Percentiles rank a stretch among this genome's conserved stretches.
phyloP scores from a whole-genome alignment of 78 protist species.

The Emiliania huxleyi region DNA sequence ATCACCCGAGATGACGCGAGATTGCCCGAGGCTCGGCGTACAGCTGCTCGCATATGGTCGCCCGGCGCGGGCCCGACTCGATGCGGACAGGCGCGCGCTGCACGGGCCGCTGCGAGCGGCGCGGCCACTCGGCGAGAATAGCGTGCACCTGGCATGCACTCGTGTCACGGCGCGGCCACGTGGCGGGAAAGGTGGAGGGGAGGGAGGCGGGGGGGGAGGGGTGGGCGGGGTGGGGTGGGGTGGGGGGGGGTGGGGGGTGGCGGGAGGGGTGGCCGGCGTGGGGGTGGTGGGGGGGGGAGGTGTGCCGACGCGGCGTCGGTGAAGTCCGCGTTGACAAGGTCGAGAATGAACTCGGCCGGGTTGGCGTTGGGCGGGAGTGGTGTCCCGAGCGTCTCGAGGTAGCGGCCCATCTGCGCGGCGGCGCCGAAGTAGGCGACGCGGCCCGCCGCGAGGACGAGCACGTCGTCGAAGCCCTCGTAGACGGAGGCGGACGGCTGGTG shows the following conservation, averaged over 20 bases:
- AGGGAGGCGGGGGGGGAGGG: too few species aligned
- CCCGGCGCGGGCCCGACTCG: background rate
- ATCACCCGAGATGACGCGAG: too few species aligned
- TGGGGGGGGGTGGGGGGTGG: too few species aligned
- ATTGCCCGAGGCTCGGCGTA: too few species aligned
- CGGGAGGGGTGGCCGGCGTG: background rate
- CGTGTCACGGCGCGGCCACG: too few species aligned
- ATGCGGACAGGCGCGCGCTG: background rate
- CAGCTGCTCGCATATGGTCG: background rate
- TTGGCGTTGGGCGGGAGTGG: background rate
- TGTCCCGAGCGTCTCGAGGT: background rate
- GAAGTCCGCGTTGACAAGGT: background rate
- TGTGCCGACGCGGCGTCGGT: background rate
- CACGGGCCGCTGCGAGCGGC: background rate
- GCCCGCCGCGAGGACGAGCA: background rate
- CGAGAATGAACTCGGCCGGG: slow-evolving; percentile 18
- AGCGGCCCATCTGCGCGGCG: background rate
- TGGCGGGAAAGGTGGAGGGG: too few species aligned
- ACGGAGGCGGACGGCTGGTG: slow-evolving; percentile 9
- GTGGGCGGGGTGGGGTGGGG: too few species aligned
- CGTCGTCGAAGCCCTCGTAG: background rate
- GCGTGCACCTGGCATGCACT: too few species aligned
- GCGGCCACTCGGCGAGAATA: background rate
- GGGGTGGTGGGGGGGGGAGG: background rate
- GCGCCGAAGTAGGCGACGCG: slow-evolving; percentile 13